Conservation (phyloP, 129 eudicot genomes). For the Flaveria brownii region DNA sequence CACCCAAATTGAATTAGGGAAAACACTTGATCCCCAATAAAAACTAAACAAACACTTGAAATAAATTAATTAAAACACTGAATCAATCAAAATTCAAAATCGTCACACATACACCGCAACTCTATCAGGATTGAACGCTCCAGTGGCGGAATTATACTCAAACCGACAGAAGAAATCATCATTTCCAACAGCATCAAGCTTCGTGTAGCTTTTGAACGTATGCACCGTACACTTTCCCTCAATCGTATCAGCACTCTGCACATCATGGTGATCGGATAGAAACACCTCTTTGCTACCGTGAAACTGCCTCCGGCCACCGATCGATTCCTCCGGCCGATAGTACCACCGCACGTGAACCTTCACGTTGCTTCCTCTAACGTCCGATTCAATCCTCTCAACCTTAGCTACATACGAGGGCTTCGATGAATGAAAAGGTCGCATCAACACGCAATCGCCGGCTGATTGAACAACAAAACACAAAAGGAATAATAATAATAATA, state of each 20-base stretch:
- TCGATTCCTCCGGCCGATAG: constrained; percentile 91
- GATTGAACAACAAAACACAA: background rate
- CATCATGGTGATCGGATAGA: constrained; percentile 79
- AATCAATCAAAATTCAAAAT: background rate
- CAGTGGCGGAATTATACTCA: constrained; percentile 83
- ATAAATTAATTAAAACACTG: background rate
- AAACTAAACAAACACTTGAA: background rate
- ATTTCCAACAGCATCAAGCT: constrained; percentile 87
- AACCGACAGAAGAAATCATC: constrained; percentile 97
- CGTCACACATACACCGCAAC: constrained; percentile 76
- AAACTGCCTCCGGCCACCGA: constrained; percentile 93
- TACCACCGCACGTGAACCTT: constrained; percentile 88
- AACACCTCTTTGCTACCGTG: constrained; percentile 92
- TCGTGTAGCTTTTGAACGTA: constrained; percentile 75
- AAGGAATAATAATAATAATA: too few species aligned
- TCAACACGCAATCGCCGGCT: constrained; percentile 92
- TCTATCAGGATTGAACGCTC: constrained; percentile 81
- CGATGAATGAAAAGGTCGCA: constrained; percentile 74
- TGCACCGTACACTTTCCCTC: constrained; percentile 92
- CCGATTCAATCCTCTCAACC: constrained; percentile 71
- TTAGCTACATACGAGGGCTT: constrained; percentile 85
- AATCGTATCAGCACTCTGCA: constrained; percentile 86
- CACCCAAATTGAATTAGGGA: background rate
- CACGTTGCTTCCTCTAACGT: constrained; percentile 58
- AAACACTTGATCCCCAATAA: background rate